Base-by-base conservation (phyloP, 768 basidiomycete genomes). In the Coprinopsis strossmayeri region DNA sequence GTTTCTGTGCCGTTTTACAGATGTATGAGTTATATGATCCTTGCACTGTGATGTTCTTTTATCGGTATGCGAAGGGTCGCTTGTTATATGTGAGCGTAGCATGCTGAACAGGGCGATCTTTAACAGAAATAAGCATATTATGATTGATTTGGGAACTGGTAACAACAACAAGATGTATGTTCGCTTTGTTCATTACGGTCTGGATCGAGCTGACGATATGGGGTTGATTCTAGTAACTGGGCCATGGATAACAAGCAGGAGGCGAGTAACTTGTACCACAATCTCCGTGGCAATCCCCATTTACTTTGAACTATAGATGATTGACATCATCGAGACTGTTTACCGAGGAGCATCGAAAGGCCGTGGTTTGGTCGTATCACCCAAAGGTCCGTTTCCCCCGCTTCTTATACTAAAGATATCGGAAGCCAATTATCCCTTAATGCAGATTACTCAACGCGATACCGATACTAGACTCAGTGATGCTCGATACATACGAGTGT, bases 81-180 rank as follows among this genome's bases (percentile, higher is more conserved):
- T 46, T 34, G 1, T 26, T 15, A 24, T 9, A 42, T 32, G 9
- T 15, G n/a, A 5, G 17, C 9, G 51, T 25, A 17, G 23, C 18
- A 32, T 4, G 21, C 44, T 34, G 27, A 45, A 18, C 26, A 10
- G 12, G 26, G 0, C 58, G 24, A n/a, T n/a, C n/a, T n/a, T 12
- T 17, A 28, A 4, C 27, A 95, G 94, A 35, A 95, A 95, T 67
- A 96, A 98, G 64, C 96, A 98, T 63, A 98, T 98, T 69, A 98
- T 98, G 95, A 97, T 99, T 61, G 96, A 97, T 79, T 70, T 98
- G 55, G 94, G 93, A n/a, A 98, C 94, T 43, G 94, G 94, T 74
- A 96, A 98, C 68, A 97, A 97, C 69, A 97, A 97, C 70, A 97
- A 98, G 73, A 96, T 96, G 93, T 94, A 50, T 55, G 91, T 73